These are phyloP conservation scores for Aspergillus sp. DNA, from an alignment of 2,329 filamentous ascomycete genomes.

Conservation along the genomic window DNA sequence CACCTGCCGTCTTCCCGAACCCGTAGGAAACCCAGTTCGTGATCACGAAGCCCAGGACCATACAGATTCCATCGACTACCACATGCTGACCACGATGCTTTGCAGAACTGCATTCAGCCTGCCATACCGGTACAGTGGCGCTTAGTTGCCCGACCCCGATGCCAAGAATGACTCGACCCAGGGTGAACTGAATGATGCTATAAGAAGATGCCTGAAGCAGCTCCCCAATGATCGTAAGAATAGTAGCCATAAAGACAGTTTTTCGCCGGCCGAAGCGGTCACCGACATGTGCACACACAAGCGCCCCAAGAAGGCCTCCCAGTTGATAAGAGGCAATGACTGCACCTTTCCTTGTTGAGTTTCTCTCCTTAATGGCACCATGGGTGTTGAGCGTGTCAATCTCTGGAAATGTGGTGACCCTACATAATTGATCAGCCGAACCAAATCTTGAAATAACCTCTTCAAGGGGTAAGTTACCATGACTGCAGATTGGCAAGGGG, in stretches of 20 bases:
- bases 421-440: no score
- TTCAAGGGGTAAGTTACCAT: no score
- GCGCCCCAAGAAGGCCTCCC: constrained; percentile 24
- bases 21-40: constrained; percentile 52
- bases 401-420: constrained; percentile 47
- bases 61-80: constrained; percentile 51
- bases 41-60: constrained; percentile 34
- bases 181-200: constrained; percentile 47
- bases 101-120: constrained; percentile 51
- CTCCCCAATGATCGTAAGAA: constrained; percentile 23
- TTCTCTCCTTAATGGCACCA: constrained; percentile 18
- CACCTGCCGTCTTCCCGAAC: constrained; percentile 48
- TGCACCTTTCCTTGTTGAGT: constrained; percentile 30
- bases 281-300: constrained; percentile 33
- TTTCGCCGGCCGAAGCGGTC: constrained; percentile 51
- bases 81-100: constrained; percentile 52
- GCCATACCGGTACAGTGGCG: constrained; percentile 52
- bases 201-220: constrained; percentile 49
- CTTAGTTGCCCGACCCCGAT: constrained; percentile 52
- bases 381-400: constrained; percentile 51
- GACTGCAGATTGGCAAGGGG: constrained; percentile 21
- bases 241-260: constrained; percentile 50
- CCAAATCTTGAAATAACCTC: no score
- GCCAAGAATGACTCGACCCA: constrained; percentile 53
- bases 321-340: constrained; percentile 27